These are phyloP conservation scores for bread wheat (Triticum aestivum) DNA, from an alignment of 176 grass and related monocot species.

Conservation along the genomic window DNA sequence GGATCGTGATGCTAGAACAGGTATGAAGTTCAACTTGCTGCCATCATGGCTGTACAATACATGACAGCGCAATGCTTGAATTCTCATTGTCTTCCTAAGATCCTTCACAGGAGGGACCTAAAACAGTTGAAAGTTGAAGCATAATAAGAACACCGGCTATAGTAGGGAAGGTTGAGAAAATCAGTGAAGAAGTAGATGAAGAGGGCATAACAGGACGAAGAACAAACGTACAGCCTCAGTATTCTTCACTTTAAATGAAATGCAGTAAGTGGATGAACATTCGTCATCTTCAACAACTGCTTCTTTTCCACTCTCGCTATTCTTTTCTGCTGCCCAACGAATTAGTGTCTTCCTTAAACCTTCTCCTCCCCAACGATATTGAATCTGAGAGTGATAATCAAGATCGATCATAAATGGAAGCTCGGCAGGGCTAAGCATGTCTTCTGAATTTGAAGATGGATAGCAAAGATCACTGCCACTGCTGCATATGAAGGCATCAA, in stretches of 20 bases:
- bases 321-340: conserved; percentile 66
- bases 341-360: conserved; percentile 76
- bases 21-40: conserved; percentile 74
- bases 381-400: conserved; percentile 87
- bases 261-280: conserved; percentile 64
- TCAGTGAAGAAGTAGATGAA: background rate
- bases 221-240: conserved; percentile 52
- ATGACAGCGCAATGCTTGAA: conserved; percentile 81
- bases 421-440: conserved; percentile 63
- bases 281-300: conserved; percentile 61
- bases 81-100: conserved; percentile 74
- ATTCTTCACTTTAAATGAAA: conserved; percentile 77
- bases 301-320: conserved; percentile 52
- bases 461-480: conserved; percentile 82
- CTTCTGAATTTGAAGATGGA: conserved; percentile 64
- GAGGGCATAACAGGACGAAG: conserved; percentile 4
- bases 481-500: conserved; percentile 93
- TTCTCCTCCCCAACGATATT: conserved; percentile 89
- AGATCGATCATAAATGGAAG: conserved; percentile 68
- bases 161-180: background rate
- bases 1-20: conserved; percentile 74
- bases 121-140: conserved; percentile 27
- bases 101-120: conserved; percentile 80
- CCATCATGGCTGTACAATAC: conserved; percentile 92
- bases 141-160: conserved; percentile 13